Conservation (phyloP, 805 yeast species). For the Monosporozyma siamensis region DNA sequence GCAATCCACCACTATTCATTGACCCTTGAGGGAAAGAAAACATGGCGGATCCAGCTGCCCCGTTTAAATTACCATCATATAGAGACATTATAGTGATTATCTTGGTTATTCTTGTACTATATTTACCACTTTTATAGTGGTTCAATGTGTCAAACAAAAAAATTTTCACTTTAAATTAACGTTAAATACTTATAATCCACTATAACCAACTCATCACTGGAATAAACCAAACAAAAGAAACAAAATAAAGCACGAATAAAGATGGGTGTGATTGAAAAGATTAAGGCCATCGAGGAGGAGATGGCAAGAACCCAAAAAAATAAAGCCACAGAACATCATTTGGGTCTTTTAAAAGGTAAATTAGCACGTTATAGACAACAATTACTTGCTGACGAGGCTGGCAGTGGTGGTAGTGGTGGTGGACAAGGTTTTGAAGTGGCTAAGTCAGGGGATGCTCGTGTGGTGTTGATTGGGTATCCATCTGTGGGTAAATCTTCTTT, state of each 20-base stretch:
- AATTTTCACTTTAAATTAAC: no score
- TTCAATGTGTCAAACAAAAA: no score
- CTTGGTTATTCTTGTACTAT: no score
- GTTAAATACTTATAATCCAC: no score
- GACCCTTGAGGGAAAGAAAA: constrained; percentile 28
- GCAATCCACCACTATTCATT: constrained; percentile 27
- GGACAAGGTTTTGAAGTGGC: constrained; percentile 92
- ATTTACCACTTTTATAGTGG: no score
- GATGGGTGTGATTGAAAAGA: constrained; percentile 50
- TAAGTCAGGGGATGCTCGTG: constrained; percentile 94
- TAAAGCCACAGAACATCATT: constrained; percentile 95
- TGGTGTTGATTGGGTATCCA: constrained; percentile 91
- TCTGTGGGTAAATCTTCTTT: constrained; percentile 95
- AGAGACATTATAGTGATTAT: constrained; percentile 5
- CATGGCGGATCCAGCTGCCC: constrained; percentile 13
- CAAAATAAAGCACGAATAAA: neutral
- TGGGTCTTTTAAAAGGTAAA: constrained; percentile 90
- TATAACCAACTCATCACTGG: no score
- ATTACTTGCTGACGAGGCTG: constrained; percentile 78
- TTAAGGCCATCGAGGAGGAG: constrained; percentile 84
- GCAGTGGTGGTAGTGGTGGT: constrained; percentile 51
- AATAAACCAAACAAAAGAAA: neutral
- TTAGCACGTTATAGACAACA: constrained; percentile 88
- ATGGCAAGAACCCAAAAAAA: constrained; percentile 92
- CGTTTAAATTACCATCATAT: constrained; percentile 8